phyloP scores from a whole-genome alignment of 2,329 filamentous ascomycete genomes.

The Cladosporium sp. region DNA sequence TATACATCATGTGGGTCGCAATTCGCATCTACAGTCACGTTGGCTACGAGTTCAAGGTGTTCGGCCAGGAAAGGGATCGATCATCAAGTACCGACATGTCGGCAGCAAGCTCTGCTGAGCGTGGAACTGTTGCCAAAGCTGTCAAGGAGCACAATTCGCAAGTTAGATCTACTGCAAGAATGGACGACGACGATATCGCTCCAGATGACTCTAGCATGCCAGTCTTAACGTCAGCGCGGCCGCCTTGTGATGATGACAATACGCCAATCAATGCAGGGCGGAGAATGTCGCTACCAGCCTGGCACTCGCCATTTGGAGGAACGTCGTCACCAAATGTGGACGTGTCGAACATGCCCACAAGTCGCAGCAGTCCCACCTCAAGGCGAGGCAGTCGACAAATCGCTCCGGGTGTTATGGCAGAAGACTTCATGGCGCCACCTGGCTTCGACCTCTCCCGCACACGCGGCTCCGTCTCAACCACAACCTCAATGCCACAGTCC shows the following conservation, averaged over 20 bases:
- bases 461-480: slow-evolving; percentile 23
- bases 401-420: slow-evolving; percentile 16
- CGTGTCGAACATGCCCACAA: not conserved
- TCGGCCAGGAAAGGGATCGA: slow-evolving; percentile 28
- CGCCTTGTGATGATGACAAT: not conserved
- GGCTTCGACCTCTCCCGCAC: slow-evolving; percentile 8
- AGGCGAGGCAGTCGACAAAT: slow-evolving; percentile 27
- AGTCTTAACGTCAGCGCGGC: not conserved
- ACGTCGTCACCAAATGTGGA: not conserved
- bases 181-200: slow-evolving; percentile 18
- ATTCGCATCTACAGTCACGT: slow-evolving; percentile 68
- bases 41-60: slow-evolving; percentile 40
- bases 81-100: slow-evolving; percentile 5
- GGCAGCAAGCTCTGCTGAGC: slow-evolving; percentile 1
- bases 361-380: slow-evolving; percentile 22
- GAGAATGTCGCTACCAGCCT: slow-evolving; percentile 21
- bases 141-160: not conserved
- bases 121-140: not conserved
- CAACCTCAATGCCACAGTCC: slow-evolving; percentile 18
- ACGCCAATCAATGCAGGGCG: slow-evolving; percentile 12
- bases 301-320: slow-evolving; percentile 18
- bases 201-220: slow-evolving; percentile 20
- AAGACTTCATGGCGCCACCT: slow-evolving; percentile 24
- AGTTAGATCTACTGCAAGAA: not conserved
- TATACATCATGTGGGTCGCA: slow-evolving; percentile 61